A percentile compares a stretch with the other conserved stretches of the same genome.
phyloP scores from a whole-genome alignment of 202 grass and related monocot species.

The Eragrostis tef region DNA sequence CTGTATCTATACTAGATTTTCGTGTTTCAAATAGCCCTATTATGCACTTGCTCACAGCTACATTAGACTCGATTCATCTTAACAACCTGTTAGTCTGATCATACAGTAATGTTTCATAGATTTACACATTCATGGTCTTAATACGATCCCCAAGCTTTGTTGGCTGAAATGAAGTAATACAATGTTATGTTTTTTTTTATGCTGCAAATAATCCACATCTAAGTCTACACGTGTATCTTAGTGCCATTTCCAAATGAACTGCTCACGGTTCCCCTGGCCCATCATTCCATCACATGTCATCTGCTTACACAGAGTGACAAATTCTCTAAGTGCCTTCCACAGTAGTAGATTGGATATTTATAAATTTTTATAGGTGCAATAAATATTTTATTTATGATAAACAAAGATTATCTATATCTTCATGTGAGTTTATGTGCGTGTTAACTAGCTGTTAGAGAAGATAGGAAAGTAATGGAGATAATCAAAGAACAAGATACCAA shows the following conservation, averaged over 20 bases:
- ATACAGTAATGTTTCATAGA: background rate
- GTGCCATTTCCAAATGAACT: background rate
- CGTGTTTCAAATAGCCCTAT: background rate
- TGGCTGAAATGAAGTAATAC: constrained; percentile 20
- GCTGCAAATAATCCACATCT: background rate
- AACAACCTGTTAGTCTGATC: background rate
- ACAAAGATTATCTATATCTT: background rate
- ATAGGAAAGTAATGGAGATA: background rate
- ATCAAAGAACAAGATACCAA: background rate
- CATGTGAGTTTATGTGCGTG: background rate
- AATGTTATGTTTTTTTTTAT: background rate
- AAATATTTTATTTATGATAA: background rate
- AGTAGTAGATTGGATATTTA: background rate
- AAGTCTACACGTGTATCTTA: background rate
- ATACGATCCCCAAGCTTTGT: background rate
- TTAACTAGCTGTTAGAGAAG: background rate
- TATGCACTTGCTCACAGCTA: background rate
- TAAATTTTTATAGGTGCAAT: background rate
- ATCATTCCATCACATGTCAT: background rate
- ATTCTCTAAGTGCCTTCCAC: background rate
- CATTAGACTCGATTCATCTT: background rate
- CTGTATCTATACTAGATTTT: background rate
- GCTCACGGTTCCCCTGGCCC: background rate
- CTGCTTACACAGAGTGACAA: background rate
- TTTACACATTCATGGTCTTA: background rate